Conservation (phyloP, 306 rosid genomes). For the Casuarina equisetifolia region DNA sequence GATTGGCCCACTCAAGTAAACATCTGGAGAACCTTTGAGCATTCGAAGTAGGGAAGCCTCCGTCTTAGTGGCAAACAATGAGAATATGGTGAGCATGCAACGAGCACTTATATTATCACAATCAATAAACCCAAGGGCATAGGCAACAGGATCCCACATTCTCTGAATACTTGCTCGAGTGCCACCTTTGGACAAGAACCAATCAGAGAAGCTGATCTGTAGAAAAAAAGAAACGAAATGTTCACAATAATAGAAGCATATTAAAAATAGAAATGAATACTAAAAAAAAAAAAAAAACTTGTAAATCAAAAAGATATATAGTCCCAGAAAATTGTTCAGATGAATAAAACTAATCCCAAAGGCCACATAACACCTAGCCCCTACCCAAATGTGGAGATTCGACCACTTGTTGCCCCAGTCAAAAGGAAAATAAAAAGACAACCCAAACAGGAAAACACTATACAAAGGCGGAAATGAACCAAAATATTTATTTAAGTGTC, state of each 20-base stretch:
- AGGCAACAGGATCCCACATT: constrained; percentile 99
- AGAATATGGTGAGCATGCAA: constrained; percentile 98
- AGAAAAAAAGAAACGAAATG: constrained; percentile 19
- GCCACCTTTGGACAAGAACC: constrained; percentile 99
- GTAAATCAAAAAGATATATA: constrained; percentile 5
- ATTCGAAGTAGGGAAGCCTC: constrained; percentile 97
- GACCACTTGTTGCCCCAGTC: neutral
- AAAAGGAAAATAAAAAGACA: neutral
- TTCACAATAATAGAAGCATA: constrained; percentile 21
- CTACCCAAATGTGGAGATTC: neutral
- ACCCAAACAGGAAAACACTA: neutral
- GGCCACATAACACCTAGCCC: constrained; percentile 4
- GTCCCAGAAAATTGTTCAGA: neutral
- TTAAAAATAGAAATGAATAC: constrained; percentile 10
- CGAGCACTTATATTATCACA: constrained; percentile 99
- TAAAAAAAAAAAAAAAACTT: neutral
- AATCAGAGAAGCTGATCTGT: constrained; percentile 96
- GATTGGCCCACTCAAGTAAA: constrained; percentile 91
- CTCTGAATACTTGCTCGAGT: constrained; percentile 77
- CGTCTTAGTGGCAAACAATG: constrained; percentile 94
- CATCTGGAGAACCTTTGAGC: constrained; percentile 98
- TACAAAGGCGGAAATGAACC: neutral
- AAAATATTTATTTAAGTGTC: neutral
- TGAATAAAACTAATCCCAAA: constrained; percentile 12
- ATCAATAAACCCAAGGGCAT: constrained; percentile 98